Percentiles rank a stretch among this genome's conserved stretches.
Conservation (phyloP, 176 grass and related monocot species). For the Carex cristatella region DNA sequence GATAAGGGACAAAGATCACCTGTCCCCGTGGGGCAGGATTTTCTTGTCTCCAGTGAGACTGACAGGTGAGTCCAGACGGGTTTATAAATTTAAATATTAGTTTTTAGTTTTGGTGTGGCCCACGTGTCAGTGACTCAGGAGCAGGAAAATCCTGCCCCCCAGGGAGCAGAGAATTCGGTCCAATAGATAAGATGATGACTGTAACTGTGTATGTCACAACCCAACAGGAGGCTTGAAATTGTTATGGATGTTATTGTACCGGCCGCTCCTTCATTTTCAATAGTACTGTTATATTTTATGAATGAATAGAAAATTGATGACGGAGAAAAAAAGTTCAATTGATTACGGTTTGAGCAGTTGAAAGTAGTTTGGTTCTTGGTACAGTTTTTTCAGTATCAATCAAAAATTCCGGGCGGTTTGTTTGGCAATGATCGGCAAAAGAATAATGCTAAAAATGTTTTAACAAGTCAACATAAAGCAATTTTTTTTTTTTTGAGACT, state of each 20-base stretch:
- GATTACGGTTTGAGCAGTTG: slow-evolving; percentile 1
- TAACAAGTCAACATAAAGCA: not conserved
- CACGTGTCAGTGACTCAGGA: too few relatives aligned
- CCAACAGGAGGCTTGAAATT: not conserved
- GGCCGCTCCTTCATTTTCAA: not conserved
- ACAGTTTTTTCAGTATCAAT: not conserved
- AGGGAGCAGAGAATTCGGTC: too few relatives aligned
- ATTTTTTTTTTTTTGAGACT: not conserved
- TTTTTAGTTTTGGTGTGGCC: too few relatives aligned
- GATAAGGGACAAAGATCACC: too few relatives aligned
- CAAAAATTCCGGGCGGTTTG: not conserved
- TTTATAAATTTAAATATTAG: too few relatives aligned
- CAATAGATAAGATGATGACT: not conserved
- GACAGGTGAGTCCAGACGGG: too few relatives aligned
- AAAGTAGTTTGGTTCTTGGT: not conserved
- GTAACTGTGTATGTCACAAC: not conserved
- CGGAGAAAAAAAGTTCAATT: not conserved
- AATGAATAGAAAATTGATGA: not conserved
- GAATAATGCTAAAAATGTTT: not conserved
- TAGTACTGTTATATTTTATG: not conserved
- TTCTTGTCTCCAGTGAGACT: too few relatives aligned
- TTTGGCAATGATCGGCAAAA: not conserved
- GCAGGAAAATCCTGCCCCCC: too few relatives aligned
- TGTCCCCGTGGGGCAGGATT: too few relatives aligned
- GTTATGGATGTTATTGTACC: not conserved